phyloP scores from a whole-genome alignment of 305 asterid species.

The Solanum hybrid region DNA sequence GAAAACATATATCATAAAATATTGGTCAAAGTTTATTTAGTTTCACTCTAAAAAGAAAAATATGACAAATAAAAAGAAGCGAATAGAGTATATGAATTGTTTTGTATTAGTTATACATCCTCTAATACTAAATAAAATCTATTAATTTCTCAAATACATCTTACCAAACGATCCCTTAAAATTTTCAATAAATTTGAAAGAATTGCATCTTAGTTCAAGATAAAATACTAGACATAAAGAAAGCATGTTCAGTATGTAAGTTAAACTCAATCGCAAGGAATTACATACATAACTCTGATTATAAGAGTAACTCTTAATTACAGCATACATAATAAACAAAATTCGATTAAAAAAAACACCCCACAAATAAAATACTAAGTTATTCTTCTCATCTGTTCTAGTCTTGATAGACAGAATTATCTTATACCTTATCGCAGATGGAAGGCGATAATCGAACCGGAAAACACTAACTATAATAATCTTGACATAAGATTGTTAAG shows the following conservation, averaged over 20 bases:
- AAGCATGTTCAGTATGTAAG: background rate
- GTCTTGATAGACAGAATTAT: rapidly evolving
- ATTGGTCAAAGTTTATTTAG: background rate
- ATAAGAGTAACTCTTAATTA: background rate
- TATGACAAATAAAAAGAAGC: background rate
- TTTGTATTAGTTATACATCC: background rate
- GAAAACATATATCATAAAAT: background rate
- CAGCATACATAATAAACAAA: background rate
- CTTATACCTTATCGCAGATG: no score
- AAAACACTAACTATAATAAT: background rate
- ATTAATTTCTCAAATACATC: background rate
- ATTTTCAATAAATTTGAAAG: background rate
- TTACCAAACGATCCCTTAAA: background rate
- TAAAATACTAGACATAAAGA: background rate
- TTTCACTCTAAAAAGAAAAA: background rate
- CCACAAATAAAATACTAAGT: background rate
- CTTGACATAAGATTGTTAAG: constrained; percentile 41
- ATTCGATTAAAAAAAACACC: background rate
- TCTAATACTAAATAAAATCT: background rate
- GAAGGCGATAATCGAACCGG: rapidly evolving
- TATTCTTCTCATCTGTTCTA: no score
- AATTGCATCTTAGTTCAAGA: background rate
- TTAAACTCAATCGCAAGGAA: background rate
- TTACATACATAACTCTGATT: background rate
- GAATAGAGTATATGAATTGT: background rate